Evolutionary conservation across 2,329 filamentous ascomycete genomes (phyloP).

Genomic region (Aspergillus floridensis): DNA sequence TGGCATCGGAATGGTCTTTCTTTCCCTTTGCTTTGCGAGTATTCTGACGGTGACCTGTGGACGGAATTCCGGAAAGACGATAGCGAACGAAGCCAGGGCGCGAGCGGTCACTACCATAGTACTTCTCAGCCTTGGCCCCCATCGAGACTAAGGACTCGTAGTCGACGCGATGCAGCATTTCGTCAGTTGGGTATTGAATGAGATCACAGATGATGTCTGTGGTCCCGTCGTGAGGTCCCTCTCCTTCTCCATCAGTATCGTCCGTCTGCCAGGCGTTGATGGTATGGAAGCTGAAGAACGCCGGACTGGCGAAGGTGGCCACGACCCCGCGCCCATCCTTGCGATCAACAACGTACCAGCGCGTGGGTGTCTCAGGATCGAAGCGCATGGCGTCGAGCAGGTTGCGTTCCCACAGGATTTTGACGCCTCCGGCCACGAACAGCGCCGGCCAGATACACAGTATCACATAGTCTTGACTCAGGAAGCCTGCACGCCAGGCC

Average conservation of each 20-base stretch:
- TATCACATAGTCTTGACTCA: slow-evolving; percentile 70
- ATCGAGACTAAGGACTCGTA: slow-evolving; percentile 63
- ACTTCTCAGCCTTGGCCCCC: slow-evolving; percentile 39
- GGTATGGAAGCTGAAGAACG: slow-evolving; percentile 74
- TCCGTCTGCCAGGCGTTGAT: slow-evolving; percentile 67
- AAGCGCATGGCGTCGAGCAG: slow-evolving; percentile 67
- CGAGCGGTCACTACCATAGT: slow-evolving; percentile 30
- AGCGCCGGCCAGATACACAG: slow-evolving; percentile 63
- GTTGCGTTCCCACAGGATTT: slow-evolving; percentile 35
- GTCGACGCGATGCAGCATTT: slow-evolving; percentile 67
- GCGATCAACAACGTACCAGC: slow-evolving; percentile 73
- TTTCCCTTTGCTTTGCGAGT: neutral
- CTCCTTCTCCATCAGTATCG: slow-evolving; percentile 16
- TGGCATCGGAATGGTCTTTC: slow-evolving; percentile 6
- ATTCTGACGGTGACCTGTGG: neutral
- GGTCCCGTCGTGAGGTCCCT: slow-evolving; percentile 34
- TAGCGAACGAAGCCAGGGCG: slow-evolving; percentile 28
- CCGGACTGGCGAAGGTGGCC: slow-evolving; percentile 63
- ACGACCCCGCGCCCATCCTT: slow-evolving; percentile 60
- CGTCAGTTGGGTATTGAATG: slow-evolving; percentile 60
- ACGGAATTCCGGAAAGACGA: slow-evolving; percentile 27
- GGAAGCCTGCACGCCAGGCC: slow-evolving; percentile 47
- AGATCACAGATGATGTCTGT: slow-evolving; percentile 63
- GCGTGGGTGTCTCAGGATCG: slow-evolving; percentile 52
- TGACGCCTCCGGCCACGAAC: slow-evolving; percentile 55